phyloP scores from a whole-genome alignment of 176 grass and related monocot genomes.

The Carex cristatella region DNA sequence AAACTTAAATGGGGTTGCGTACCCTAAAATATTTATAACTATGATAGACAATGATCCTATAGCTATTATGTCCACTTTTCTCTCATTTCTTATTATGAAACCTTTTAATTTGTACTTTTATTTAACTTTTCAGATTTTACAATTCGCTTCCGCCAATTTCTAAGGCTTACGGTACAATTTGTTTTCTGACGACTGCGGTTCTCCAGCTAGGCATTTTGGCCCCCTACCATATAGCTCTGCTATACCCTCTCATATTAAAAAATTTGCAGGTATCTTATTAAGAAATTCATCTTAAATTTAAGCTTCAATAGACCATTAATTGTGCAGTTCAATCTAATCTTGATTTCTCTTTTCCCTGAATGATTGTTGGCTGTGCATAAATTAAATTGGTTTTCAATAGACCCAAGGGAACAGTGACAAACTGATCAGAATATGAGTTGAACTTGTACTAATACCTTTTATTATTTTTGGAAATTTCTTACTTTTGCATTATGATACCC shows the following conservation, averaged over 20 bases:
- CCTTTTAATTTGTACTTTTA: background rate
- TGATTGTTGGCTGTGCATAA: background rate
- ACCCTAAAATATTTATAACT: background rate
- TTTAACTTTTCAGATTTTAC: constrained; percentile 67
- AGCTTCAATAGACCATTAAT: background rate
- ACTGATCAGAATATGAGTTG: background rate
- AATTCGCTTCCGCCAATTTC: constrained; percentile 89
- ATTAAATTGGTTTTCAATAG: background rate
- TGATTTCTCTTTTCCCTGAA: background rate
- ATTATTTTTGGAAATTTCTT: constrained; percentile 5
- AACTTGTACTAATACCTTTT: background rate
- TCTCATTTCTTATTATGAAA: background rate
- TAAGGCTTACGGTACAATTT: constrained; percentile 80
- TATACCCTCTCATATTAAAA: constrained; percentile 42
- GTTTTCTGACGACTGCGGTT: constrained; percentile 50
- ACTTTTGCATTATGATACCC: constrained; percentile 1
- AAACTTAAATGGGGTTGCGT: background rate
- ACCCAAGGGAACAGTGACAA: background rate
- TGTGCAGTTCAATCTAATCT: background rate
- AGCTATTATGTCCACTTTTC: background rate
- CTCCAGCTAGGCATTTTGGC: constrained; percentile 30
- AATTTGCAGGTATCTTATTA: constrained; percentile 48
- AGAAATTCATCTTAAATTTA: constrained; percentile 15
- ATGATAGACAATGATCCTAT: background rate
- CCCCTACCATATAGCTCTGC: background rate